Conservation (phyloP, 306 rosid genomes). For the Vicia villosa region DNA sequence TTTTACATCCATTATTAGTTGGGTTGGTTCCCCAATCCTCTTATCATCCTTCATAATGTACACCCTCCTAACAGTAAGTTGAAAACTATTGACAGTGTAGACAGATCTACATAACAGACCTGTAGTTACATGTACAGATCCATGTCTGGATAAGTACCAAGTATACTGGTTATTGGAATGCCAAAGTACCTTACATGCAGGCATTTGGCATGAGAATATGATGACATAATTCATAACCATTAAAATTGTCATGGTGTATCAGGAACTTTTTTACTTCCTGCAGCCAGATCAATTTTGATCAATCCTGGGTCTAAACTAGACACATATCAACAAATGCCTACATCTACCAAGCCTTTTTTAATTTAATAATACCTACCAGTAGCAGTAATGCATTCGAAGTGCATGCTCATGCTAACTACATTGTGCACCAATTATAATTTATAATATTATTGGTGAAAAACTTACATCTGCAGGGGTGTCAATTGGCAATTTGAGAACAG, state of each 20-base stretch:
- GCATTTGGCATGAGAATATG: not conserved
- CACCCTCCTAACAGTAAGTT: conserved; percentile 2
- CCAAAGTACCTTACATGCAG: not conserved
- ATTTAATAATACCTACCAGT: conserved; percentile 20
- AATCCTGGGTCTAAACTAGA: conserved; percentile 20
- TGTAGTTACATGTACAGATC: not conserved
- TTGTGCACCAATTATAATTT: conserved; percentile 17
- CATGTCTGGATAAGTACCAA: not conserved
- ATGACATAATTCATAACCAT: not conserved
- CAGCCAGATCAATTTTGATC: conserved; percentile 14
- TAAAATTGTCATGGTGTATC: not conserved
- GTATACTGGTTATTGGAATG: not conserved
- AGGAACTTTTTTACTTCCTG: conserved; percentile 5
- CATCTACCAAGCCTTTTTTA: conserved; percentile 8
- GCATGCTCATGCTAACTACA: conserved; percentile 3
- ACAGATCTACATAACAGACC: not conserved
- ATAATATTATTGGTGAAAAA: conserved; percentile 34
- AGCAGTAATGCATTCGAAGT: conserved; percentile 15
- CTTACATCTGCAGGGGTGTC: conserved; percentile 87
- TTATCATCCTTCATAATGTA: not conserved
- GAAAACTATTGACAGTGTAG: not conserved
- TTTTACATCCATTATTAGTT: not conserved
- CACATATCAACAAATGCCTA: conserved; percentile 13
- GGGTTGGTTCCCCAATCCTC: not conserved
- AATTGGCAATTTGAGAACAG: conserved; percentile 67